Base-by-base conservation (phyloP, 805 yeast species). In the Kazachstania psychrophila region DNA sequence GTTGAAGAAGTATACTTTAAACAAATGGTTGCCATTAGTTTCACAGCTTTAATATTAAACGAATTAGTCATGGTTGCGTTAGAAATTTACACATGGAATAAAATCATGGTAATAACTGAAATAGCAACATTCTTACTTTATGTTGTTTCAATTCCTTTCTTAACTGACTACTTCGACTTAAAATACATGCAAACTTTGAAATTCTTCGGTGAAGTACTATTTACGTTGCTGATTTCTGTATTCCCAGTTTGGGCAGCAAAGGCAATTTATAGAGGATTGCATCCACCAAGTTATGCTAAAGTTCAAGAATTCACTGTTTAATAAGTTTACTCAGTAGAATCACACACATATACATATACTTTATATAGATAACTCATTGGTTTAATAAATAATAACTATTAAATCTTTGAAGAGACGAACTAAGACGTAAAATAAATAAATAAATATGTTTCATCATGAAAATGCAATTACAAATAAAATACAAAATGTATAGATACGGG, bases 211-310 rank as follows among this genome's bases (percentile, higher is more conserved):
- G 88, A 83, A 54, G 59, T 74, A 6, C 58, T 69, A 2, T 63
- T 80, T 7, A 78, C 84, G 10, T 61, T 88, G 28, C 67, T 75
- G 0, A 63, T 84, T 4, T 80, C 95, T 6, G 65, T 89, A 39
- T 60, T 86, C 25, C 98, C 98, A 0, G 94, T 89, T 2, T 89
- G 96, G 96, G 64, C 80, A 2, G 77, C 79, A 3, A 84, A 84
- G 58, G 68, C 82, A 4, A 64, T 89, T 13, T 77, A 79, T 52
- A 71, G 95, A 44, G 76, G 68, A 43, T 59, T 92, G 39, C 75
- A 87, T 47, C 97, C 98, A 3, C 98, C 98, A 23, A 86, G 85
- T 53, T 92, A 92, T 58, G 96, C 96, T 7, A 92, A 92, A 59
- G 97, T 92, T 28, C 97, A 88, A 58, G 92, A 83, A 35, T 60